Evolutionary conservation across 2,329 filamentous ascomycete species (phyloP), one percentile per base, ranked within the genome.

Genomic region (Verticillium klebahnii): DNA sequence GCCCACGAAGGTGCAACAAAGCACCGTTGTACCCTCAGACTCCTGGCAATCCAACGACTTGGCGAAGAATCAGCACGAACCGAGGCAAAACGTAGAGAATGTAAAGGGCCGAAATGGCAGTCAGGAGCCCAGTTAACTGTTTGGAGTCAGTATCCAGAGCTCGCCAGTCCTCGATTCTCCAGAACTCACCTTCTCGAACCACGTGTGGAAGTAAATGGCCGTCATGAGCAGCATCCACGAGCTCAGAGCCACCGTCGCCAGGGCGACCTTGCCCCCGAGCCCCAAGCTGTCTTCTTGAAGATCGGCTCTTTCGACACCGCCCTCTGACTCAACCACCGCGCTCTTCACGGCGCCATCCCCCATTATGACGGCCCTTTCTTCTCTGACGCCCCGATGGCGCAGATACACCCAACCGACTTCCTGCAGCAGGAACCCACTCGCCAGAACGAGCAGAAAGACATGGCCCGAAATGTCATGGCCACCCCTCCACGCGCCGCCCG

Each of bases 211-310:
- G 82, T 94, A 99, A 45, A 96, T 93, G 2, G 93, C 93, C 50
- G 95, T 99, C 95, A 99, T 99, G 64, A 98, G 82, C 73, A 99
- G 76, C 95, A 99, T 99, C 92, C 95, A 98, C 80, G 89, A 85
- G 71, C 89, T 92, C 71, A 97, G 70, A 0, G 76, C 87, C 19
- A 90, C 83, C 31, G 97, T 86, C 0, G 71, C 82, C 29, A 83
- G 76, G 65, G 88, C 84, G 66, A 89, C 78, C 81, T 85, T 79
- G 68, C 77, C 77, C 9, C 82, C 77, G 58, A 83, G 67, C 3
- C 81, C 78, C 61, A 85, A 73, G 57, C 69, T 67, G 54, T 68
- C 66, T 23, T 65, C 37, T 4, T 68, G 58, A 2, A 69, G 70
- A 57, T 71, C 68, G 2, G 67, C 57, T 1, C 61, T 64, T 54